Percentiles rank a stretch among this genome's conserved stretches.
phyloP scores from a whole-genome alignment of 1,139 yeast species.

The Scheffersomyces stambukii region DNA sequence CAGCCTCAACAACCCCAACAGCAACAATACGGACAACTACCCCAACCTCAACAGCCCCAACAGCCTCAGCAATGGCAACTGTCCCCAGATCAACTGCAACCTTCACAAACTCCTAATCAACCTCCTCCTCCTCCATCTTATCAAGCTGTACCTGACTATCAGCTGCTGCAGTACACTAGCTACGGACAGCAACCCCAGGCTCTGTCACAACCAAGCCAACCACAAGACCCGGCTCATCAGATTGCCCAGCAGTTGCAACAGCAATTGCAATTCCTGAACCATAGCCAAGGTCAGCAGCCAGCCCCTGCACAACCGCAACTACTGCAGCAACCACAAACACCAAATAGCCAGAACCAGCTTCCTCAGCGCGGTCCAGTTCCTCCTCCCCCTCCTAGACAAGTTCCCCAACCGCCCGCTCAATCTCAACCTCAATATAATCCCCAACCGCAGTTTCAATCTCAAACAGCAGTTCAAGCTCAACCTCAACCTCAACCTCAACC shows the following conservation, averaged over 20 bases:
- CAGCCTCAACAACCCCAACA: constrained; percentile 6
- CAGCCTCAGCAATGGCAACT: constrained; percentile 8
- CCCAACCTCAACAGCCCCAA: constrained; percentile 6
- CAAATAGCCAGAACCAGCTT: constrained; percentile 3
- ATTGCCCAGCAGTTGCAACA: constrained; percentile 3
- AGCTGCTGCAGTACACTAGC: no score
- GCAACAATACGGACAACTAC: constrained; percentile 4
- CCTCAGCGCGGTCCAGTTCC: neutral
- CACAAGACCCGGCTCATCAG: constrained; percentile 2
- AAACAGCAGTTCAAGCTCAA: constrained; percentile 5
- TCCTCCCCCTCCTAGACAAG: neutral
- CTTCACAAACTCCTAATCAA: constrained; percentile 4
- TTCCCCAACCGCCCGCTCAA: neutral
- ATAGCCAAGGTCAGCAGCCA: no score
- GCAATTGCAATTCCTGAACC: no score
- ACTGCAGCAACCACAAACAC: constrained; percentile 4
- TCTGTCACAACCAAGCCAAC: constrained; percentile 5
- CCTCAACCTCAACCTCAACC: constrained; percentile 6
- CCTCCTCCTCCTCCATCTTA: no score
- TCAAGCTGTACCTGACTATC: no score
- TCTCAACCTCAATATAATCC: neutral
- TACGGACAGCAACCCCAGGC: constrained; percentile 7
- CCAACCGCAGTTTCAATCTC: no score
- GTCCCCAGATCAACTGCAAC: constrained; percentile 2
- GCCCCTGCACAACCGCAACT: no score